These are phyloP conservation scores for Cnidoscolus chayamansa DNA, from an alignment of 441 rosid genomes.

Conservation along the genomic window DNA sequence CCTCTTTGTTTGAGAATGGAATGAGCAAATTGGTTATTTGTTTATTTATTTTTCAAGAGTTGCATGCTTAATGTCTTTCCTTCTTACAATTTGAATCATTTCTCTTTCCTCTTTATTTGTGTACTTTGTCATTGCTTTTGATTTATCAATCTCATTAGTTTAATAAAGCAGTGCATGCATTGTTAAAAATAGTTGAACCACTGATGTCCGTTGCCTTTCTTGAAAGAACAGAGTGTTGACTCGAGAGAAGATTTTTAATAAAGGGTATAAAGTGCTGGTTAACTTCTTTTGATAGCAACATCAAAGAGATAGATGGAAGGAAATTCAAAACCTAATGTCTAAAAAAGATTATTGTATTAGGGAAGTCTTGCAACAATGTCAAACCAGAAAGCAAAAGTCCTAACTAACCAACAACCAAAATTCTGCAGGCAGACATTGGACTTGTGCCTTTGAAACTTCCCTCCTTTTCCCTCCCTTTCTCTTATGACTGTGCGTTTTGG, in stretches of 20 bases:
- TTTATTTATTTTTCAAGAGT: background rate
- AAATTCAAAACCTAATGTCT: background rate
- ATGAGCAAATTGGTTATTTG: slow-evolving; percentile 10
- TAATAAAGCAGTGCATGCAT: background rate
- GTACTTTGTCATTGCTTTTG: background rate
- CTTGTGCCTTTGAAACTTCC: slow-evolving; percentile 19
- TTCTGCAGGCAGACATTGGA: slow-evolving; percentile 19
- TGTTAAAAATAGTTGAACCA: slow-evolving; percentile 20
- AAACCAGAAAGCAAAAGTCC: slow-evolving; percentile 19
- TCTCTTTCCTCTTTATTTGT: background rate
- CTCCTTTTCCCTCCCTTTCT: background rate
- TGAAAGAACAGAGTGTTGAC: slow-evolving; percentile 21
- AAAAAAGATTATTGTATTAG: background rate
- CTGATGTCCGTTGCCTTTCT: slow-evolving; percentile 25
- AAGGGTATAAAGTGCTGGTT: slow-evolving; percentile 8
- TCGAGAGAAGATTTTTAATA: slow-evolving; percentile 24
- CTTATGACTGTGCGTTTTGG: background rate
- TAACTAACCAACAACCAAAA: slow-evolving; percentile 18
- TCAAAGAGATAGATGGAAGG: slow-evolving; percentile 11
- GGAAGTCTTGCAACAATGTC: slow-evolving; percentile 12
- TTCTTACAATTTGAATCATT: background rate
- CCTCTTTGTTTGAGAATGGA: slow-evolving; percentile 26
- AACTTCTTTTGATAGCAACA: background rate
- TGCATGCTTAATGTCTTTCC: background rate
- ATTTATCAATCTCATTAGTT: background rate